These are phyloP conservation scores for Danielozyma ontarioensis DNA, from an alignment of 805 yeast species.

Conservation along the genomic window DNA sequence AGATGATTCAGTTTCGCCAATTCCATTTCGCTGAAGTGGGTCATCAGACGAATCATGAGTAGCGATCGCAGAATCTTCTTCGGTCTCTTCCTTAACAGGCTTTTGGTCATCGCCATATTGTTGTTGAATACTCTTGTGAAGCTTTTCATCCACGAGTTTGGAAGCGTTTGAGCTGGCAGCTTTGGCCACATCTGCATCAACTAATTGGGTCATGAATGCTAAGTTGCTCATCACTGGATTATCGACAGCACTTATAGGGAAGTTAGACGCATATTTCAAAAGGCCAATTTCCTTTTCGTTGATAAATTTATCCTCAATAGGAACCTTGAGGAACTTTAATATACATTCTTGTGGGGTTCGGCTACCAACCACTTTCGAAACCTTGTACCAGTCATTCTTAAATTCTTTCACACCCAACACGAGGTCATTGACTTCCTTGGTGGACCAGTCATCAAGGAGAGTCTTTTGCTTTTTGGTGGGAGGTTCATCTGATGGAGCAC, in stretches of 20 bases:
- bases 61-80: constrained; percentile 5
- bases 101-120: constrained; percentile 16
- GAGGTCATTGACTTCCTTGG: constrained; percentile 54
- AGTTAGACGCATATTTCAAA: constrained; percentile 72
- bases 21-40: constrained; percentile 1
- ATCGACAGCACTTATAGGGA: constrained; percentile 81
- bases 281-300: constrained; percentile 54
- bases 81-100: constrained; percentile 5
- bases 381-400: constrained; percentile 74
- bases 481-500: constrained; percentile 6
- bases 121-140: constrained; percentile 32
- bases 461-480: constrained; percentile 20
- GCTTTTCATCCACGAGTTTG: constrained; percentile 40
- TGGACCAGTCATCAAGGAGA: constrained; percentile 51
- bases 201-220: constrained; percentile 78
- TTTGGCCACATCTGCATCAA: constrained; percentile 79
- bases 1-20: constrained; percentile 19
- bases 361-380: constrained; percentile 60
- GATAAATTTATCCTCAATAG: constrained; percentile 71
- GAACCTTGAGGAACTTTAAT: constrained; percentile 69
- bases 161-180: constrained; percentile 72
- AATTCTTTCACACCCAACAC: constrained; percentile 57
- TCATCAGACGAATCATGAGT: too few relatives aligned
- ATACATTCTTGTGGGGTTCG: constrained; percentile 77
- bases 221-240: constrained; percentile 94